Conservation (phyloP, 1,284 basidiomycete genomes). For the Fomitopsis palustris region DNA sequence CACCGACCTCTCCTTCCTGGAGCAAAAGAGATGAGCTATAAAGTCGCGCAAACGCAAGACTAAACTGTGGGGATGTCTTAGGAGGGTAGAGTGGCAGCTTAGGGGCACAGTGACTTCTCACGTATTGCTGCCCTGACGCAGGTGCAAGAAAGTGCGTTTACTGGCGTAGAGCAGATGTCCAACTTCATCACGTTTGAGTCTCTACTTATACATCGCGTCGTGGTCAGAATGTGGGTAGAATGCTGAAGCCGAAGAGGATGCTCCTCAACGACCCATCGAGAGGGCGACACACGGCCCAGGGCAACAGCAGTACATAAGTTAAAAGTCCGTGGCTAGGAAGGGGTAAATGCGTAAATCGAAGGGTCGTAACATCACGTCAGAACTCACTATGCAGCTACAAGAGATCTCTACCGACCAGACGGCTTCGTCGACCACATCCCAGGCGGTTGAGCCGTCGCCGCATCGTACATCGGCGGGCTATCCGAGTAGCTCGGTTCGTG, state of each 20-base stretch:
- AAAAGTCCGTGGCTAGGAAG: neutral
- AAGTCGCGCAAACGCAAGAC: neutral
- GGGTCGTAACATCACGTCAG: neutral
- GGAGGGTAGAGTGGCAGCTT: neutral
- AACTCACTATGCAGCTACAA: constrained; percentile 2
- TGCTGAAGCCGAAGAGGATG: neutral
- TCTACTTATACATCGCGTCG: neutral
- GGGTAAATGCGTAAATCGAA: neutral
- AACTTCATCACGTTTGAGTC: neutral
- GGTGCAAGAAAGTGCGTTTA: no score
- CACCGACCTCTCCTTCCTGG: constrained; percentile 24
- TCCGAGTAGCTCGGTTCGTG: constrained; percentile 39
- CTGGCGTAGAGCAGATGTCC: no score
- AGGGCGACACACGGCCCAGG: neutral
- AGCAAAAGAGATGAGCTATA: constrained; percentile 25
- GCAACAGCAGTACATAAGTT: neutral
- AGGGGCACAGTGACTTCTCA: no score
- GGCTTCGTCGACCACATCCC: constrained; percentile 49
- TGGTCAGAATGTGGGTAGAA: neutral
- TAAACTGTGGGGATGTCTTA: neutral
- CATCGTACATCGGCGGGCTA: constrained; percentile 62
- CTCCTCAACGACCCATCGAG: neutral
- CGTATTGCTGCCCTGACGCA: no score
- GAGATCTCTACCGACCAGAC: constrained; percentile 12
- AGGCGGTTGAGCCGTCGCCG: constrained; percentile 41